Conservation (phyloP, 164 flowering plant genomes). For the Aristolochia fimbriata region DNA sequence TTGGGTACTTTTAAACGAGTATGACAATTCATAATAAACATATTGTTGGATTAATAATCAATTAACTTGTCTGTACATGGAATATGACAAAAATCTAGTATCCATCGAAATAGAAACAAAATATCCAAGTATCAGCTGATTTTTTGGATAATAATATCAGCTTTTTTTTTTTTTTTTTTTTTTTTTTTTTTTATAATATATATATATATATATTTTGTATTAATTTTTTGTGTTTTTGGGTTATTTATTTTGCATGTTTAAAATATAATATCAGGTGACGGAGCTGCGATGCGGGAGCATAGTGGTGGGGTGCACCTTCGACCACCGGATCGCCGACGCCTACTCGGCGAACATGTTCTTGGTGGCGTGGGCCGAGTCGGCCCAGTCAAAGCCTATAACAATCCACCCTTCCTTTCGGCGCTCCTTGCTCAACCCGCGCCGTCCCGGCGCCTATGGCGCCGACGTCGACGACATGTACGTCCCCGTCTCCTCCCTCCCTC, state of each 20-base stretch:
- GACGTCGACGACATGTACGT: conserved; percentile 4
- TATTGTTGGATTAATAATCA: no score
- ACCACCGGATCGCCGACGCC: conserved; percentile 54
- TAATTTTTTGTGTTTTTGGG: neutral
- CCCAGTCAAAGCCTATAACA: conserved; percentile 15
- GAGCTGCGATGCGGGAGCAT: conserved; percentile 42
- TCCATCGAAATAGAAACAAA: no score
- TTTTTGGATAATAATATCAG: no score
- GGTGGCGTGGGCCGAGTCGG: conserved; percentile 33
- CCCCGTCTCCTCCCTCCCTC: conserved; percentile 6
- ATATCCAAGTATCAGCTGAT: no score
- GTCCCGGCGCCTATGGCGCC: neutral
- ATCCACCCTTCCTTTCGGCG: conserved; percentile 7
- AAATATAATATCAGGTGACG: conserved; percentile 19
- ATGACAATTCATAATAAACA: no score
- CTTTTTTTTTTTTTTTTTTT: no score
- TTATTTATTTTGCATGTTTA: no score
- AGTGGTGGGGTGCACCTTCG: conserved; percentile 40
- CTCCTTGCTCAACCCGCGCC: conserved; percentile 13
- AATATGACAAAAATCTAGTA: no score
- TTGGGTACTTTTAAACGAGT: no score
- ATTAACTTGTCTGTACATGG: no score
- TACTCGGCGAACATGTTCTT: conserved; percentile 46
- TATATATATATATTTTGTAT: neutral
- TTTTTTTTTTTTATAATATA: neutral